Evolutionary conservation across 371 early-diverging fungal genomes (phyloP).

Genomic region (Smittium mucronatum): DNA sequence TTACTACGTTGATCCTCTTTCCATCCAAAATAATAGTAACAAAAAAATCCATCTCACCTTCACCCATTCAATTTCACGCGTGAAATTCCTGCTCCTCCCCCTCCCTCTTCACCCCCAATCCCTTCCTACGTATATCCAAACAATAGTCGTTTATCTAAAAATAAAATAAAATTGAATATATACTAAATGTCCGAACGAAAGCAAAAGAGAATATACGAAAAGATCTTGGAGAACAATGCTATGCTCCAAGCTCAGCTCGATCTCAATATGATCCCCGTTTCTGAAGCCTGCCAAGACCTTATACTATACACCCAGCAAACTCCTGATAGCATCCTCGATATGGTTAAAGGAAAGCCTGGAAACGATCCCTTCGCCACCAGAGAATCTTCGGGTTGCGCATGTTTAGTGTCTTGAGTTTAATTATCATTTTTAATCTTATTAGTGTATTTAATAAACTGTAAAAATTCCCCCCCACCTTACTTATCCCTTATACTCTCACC

Average conservation of each 20-base stretch:
- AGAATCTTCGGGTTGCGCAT: slow-evolving; percentile 32
- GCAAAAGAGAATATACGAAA: slow-evolving; percentile 31
- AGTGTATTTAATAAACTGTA: too few species aligned
- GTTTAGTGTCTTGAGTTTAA: slow-evolving; percentile 19
- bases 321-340: slow-evolving; percentile 62
- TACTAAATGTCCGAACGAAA: slow-evolving; percentile 36
- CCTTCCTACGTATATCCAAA: too few species aligned
- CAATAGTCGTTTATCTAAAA: too few species aligned
- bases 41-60: too few species aligned
- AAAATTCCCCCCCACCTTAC: too few species aligned
- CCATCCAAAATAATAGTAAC: too few species aligned
- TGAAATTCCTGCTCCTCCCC: too few species aligned
- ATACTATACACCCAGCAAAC: slow-evolving; percentile 43
- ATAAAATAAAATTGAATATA: neutral
- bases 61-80: too few species aligned
- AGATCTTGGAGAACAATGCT: slow-evolving; percentile 60
- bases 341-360: slow-evolving; percentile 65
- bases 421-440: too few species aligned
- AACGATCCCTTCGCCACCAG: slow-evolving; percentile 64
- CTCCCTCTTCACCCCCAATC: too few species aligned
- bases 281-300: slow-evolving; percentile 56
- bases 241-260: slow-evolving; percentile 67
- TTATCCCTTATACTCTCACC: too few species aligned
- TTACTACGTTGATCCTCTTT: too few species aligned
- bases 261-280: slow-evolving; percentile 62